phyloP scores from a whole-genome alignment of 352 stramenopile species.

The Pythium folliculosum region DNA sequence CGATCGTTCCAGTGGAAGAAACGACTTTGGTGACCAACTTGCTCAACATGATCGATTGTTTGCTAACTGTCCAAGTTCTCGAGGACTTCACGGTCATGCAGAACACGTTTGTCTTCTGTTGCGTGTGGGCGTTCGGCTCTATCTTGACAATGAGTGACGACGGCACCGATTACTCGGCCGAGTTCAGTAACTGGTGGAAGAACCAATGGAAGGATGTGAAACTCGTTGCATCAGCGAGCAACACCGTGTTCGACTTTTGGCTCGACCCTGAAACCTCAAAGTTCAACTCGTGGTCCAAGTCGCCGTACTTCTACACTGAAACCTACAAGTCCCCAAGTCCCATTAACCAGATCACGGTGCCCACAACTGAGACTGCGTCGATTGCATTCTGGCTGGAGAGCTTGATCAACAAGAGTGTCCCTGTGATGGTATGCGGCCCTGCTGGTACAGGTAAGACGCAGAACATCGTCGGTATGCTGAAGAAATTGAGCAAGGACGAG shows the following conservation, averaged over 20 bases:
- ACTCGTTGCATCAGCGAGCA: constrained; percentile 89
- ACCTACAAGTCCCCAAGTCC: constrained; percentile 84
- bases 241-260: constrained; percentile 98
- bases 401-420: constrained; percentile 88
- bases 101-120: constrained; percentile 95
- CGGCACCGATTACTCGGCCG: constrained; percentile 92
- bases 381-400: constrained; percentile 96
- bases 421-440: constrained; percentile 94
- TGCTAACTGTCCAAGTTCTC: constrained; percentile 82
- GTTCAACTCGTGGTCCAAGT: constrained; percentile 96
- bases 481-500: constrained; percentile 90
- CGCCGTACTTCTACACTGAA: constrained; percentile 93
- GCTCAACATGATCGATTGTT: constrained; percentile 94
- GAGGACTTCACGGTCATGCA: constrained; percentile 82
- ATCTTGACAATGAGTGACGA: constrained; percentile 92
- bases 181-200: constrained; percentile 97
- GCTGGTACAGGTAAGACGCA: constrained; percentile 95
- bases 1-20: constrained; percentile 93
- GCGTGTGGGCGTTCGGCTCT: constrained; percentile 95
- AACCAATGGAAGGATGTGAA: constrained; percentile 96
- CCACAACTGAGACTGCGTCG: constrained; percentile 94
- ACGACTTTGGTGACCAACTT: constrained; percentile 92
- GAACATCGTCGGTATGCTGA: constrained; percentile 94
- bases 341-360: constrained; percentile 91
- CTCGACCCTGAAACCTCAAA: constrained; percentile 90